Evolutionary conservation across 176 grass and related monocot species (phyloP).

Genomic region (Eremochloa ophiuroides): DNA sequence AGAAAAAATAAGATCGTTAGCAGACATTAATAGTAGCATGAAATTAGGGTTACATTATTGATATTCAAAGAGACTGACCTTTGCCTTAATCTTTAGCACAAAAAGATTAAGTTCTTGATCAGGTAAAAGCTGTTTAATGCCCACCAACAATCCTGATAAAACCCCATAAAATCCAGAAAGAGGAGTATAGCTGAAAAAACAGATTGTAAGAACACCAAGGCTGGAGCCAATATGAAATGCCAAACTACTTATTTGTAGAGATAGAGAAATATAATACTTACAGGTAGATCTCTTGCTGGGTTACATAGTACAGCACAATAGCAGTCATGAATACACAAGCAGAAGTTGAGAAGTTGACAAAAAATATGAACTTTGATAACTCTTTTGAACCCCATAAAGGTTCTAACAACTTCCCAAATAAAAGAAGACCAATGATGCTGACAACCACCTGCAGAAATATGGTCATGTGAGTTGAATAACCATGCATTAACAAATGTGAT

Average conservation of each 20-base stretch:
- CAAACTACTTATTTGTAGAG: background rate
- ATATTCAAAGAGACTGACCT: conserved; percentile 47
- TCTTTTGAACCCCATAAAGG: conserved; percentile 92
- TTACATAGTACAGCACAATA: conserved; percentile 79
- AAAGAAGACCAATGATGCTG: conserved; percentile 83
- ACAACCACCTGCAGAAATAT: conserved; percentile 56
- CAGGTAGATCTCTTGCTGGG: conserved; percentile 82
- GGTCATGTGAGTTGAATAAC: background rate
- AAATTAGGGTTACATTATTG: background rate
- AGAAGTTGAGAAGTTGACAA: conserved; percentile 88
- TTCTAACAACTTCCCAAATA: conserved; percentile 84
- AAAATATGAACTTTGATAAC: conserved; percentile 89
- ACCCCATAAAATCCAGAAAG: conserved; percentile 95
- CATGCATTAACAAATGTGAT: background rate
- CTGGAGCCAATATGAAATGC: background rate
- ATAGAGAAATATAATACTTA: conserved; percentile 49
- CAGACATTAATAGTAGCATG: background rate
- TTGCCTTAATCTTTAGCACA: conserved; percentile 79
- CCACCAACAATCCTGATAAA: conserved; percentile 87
- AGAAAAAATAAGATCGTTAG: conserved; percentile 25
- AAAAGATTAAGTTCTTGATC: conserved; percentile 82
- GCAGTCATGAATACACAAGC: conserved; percentile 75
- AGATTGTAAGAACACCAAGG: conserved; percentile 10
- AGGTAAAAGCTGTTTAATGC: conserved; percentile 91
- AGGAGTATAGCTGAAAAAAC: conserved; percentile 72